A percentile compares a stretch with the other conserved stretches of the same genome.
phyloP scores from a whole-genome alignment of 257 asterid species.

The Oldenlandia corymbosa region DNA sequence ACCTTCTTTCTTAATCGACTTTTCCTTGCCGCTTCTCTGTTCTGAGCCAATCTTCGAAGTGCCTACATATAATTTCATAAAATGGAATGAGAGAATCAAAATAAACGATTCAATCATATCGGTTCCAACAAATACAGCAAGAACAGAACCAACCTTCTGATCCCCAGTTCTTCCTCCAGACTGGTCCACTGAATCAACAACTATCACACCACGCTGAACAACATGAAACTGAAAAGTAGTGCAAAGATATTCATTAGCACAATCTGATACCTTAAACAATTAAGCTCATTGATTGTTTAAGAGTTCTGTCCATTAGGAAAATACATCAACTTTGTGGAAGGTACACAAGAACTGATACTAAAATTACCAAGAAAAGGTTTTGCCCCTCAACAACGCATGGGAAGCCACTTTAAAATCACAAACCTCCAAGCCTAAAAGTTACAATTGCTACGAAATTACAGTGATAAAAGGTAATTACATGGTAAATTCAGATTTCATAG shows the following conservation, averaged over 20 bases:
- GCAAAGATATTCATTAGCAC: not conserved
- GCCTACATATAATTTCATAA: slow-evolving; percentile 34
- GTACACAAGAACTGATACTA: not conserved
- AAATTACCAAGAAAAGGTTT: not conserved
- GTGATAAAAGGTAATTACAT: no score
- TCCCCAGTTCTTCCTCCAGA: slow-evolving; percentile 35
- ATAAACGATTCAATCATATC: not conserved
- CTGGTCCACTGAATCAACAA: slow-evolving; percentile 32
- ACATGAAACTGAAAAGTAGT: slow-evolving; percentile 24
- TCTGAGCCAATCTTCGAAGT: slow-evolving; percentile 88
- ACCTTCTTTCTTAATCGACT: slow-evolving; percentile 93
- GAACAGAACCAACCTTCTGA: slow-evolving; percentile 34
- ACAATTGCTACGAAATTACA: no score
- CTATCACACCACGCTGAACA: slow-evolving; percentile 20
- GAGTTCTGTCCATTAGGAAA: not conserved
- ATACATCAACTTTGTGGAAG: not conserved
- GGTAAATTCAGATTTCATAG: no score
- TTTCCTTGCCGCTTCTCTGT: slow-evolving; percentile 96
- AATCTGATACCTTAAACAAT: not conserved
- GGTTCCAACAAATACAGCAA: not conserved
- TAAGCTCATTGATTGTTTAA: not conserved
- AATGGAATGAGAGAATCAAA: slow-evolving; percentile 1
- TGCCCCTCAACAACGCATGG: no score
- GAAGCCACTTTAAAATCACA: not conserved
- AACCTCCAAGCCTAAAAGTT: no score